Evolutionary conservation across 2,329 filamentous ascomycete genomes (phyloP), one percentile per base, ranked within the genome.

Genomic region (Echinosphaeria canescens): DNA sequence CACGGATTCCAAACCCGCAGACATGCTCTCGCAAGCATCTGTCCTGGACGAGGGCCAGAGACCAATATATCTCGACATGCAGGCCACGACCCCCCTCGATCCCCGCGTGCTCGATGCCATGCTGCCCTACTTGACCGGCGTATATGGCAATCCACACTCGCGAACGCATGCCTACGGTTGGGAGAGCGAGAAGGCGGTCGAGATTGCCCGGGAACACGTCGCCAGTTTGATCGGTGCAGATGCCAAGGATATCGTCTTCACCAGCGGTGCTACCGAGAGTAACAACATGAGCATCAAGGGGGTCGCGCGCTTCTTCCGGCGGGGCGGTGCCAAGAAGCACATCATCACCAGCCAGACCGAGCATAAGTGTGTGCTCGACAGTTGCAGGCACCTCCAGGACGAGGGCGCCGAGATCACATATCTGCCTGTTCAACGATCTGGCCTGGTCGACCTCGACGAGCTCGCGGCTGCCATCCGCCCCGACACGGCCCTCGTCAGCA

Each of bases 221-320:
- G 88, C 88, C 3, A 62, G 62, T 22, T 63, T 98, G 29, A 88
- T 98, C 36, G 85, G 85, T 15, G 88, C 88, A 15, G 82, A 98
- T 46, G 59, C 88, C 5, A 98, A 98, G 53, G 88, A 98, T 48
- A 95, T 98, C 36, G 90, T 98, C 41, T 95, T 98, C 53, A 98
- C 88, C 5, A 93, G 84, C 41, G 88, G 88, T 29, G 88, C 88
- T 11, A 98, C 88, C 0, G 88, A 98, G 56, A 93, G 82, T 46
- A 98, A 98, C 54, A 98, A 98, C 43, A 98, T 98, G 88, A 92
- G 82, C 50, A 81, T 98, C 56, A 98, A 98, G 56, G 88, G 88
- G 35, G 85, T 98, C 7, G 84, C 88, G 13, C 67, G 85, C 34
- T 98, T 98, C 54, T 93, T 93, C 47, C 82, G 81, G 36, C 70